A percentile compares a stretch with the other conserved stretches of the same genome.
Evolutionary conservation across 306 rosid genomes (phyloP).

Genomic region (Cotoneaster glaucophyllus): DNA sequence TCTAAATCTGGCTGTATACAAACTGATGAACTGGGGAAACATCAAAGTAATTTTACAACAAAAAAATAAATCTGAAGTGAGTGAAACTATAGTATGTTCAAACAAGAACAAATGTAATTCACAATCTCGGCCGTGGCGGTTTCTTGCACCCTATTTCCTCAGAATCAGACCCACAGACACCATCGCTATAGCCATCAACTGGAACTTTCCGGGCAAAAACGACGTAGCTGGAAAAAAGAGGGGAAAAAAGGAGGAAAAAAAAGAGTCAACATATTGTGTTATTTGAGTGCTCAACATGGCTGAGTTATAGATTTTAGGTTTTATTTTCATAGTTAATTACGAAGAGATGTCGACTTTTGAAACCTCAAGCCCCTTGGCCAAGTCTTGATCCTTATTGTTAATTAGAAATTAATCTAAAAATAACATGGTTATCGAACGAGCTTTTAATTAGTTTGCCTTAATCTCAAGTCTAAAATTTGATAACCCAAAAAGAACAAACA

Average conservation of each 20-base stretch:
- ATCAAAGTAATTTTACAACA: slow-evolving; percentile 9
- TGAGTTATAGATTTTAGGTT: not conserved
- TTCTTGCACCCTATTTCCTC: slow-evolving; percentile 33
- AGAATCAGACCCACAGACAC: slow-evolving; percentile 38
- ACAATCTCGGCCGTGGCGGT: not conserved
- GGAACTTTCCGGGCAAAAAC: slow-evolving; percentile 36
- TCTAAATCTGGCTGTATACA: slow-evolving; percentile 13
- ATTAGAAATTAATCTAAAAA: not conserved
- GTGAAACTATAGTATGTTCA: not conserved
- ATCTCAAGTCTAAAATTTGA: not conserved
- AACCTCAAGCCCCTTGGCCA: not conserved
- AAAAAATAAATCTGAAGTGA: not conserved
- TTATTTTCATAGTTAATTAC: slow-evolving; percentile 9
- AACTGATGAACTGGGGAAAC: slow-evolving; percentile 12
- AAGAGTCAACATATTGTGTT: not conserved
- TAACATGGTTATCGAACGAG: not conserved
- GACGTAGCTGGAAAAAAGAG: slow-evolving; percentile 39
- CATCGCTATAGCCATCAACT: slow-evolving; percentile 37
- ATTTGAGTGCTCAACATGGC: not conserved
- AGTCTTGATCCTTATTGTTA: not conserved
- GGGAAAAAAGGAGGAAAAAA: not conserved
- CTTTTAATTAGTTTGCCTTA: not conserved
- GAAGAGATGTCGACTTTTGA: not conserved
- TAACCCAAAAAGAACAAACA: not conserved
- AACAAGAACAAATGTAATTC: not conserved